Base-by-base conservation (phyloP, 2,329 filamentous ascomycete genomes). In the Phyllosticta paracitricarpa region DNA sequence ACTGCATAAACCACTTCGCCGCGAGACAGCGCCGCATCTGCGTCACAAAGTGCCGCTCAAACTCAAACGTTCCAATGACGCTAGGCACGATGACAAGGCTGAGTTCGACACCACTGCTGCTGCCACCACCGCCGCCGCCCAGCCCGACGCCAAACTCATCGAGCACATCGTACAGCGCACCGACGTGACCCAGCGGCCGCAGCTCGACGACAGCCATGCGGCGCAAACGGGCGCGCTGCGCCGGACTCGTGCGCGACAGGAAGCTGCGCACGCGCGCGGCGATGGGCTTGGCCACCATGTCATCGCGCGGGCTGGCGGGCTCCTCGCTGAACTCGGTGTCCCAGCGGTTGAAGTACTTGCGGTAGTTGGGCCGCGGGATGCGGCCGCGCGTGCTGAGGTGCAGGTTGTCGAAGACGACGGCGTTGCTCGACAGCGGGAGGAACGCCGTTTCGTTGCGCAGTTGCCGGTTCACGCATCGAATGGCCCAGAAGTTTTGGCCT, bases 331-430 rank as follows among this genome's bases (percentile, higher is more conserved):
- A 61, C 58, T 61, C 58, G n/a, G 58, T 61, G 54, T 61, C 58
- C 58, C 58, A 61, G 54, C 58, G 58, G 48, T 61, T 56, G 40
- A 61, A 56, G 58, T 61, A 61, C 58, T 61, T 61, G 58, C 58
- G 58, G 25, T 56, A 61, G 54, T 61, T 61, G 35, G 58, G 58
- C 4, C 58, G 54, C 22, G 54, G 28, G 40, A 61, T 61, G 53
- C 53, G 58, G 10, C 58, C 53, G n/a, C 25, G n/a, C 25, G 54
- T 54, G 40, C 40, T 48, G 40, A 48, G 40, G 17, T 48, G 40
- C 26, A 61, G 58, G 58, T 61, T 61, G 59, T 57, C 59, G 59
- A 61, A 61, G 28, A 57, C 28, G 55, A 61, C 48, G 55, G 14
- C n/a, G 28, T 61, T 61, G 48, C 54, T 54, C 12, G n/a, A 12